These are phyloP conservation scores for Dysphania ambrosioides DNA, from an alignment of 148 eudicot species.

Conservation along the genomic window DNA sequence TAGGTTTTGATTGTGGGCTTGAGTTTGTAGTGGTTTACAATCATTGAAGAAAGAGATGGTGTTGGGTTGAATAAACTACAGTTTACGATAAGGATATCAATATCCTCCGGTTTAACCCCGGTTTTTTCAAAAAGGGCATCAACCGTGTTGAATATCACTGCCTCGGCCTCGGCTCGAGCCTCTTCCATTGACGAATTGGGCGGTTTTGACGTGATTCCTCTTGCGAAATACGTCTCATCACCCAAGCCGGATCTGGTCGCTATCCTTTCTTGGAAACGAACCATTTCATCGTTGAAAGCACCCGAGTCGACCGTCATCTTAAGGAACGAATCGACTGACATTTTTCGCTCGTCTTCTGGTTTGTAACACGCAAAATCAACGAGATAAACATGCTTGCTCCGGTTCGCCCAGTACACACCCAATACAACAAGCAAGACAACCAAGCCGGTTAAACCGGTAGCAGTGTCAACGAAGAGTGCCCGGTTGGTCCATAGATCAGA, in stretches of 20 bases:
- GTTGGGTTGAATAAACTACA: slow-evolving; percentile 79
- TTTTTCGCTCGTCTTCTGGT: slow-evolving; percentile 51
- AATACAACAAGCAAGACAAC: slow-evolving; percentile 31
- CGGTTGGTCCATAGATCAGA: slow-evolving; percentile 38
- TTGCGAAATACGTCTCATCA: slow-evolving; percentile 59
- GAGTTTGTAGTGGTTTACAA: slow-evolving; percentile 74
- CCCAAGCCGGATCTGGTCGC: slow-evolving; percentile 55
- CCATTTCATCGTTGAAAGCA: slow-evolving; percentile 39
- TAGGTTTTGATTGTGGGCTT: slow-evolving; percentile 52
- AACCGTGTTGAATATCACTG: slow-evolving; percentile 61
- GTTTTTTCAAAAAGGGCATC: slow-evolving; percentile 57
- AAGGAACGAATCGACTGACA: slow-evolving; percentile 45
- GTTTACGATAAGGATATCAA: slow-evolving; percentile 67
- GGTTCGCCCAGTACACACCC: slow-evolving; percentile 47
- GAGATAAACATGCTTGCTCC: slow-evolving; percentile 48
- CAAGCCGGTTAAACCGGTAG: slow-evolving; percentile 35
- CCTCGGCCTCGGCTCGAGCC: slow-evolving; percentile 61
- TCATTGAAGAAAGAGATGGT: slow-evolving; percentile 82
- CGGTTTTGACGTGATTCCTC: slow-evolving; percentile 48
- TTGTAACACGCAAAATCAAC: slow-evolving; percentile 67
- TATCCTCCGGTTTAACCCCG: slow-evolving; percentile 45
- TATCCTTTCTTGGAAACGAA: slow-evolving; percentile 49
- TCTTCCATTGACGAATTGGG: slow-evolving; percentile 41
- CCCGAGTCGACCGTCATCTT: slow-evolving; percentile 49
- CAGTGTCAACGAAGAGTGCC: slow-evolving; percentile 33